Evolutionary conservation across 352 stramenopile genomes (phyloP).

Genomic region (Pythium monospermum): DNA sequence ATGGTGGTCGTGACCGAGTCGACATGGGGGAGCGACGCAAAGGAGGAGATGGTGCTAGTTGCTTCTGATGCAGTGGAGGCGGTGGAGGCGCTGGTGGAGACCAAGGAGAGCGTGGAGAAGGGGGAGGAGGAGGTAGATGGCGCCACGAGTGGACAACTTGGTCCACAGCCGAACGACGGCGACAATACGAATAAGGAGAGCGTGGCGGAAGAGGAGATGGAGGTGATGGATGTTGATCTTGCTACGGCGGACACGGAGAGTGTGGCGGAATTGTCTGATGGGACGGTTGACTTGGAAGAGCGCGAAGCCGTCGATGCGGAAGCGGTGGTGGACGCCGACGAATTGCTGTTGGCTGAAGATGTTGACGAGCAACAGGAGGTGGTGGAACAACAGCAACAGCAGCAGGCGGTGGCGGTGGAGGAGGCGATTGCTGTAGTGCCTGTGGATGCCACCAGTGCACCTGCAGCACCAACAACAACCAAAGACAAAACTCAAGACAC

Average conservation of each 20-base stretch:
- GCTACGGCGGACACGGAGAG: constrained; percentile 4
- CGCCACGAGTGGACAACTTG: no score
- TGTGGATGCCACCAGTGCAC: neutral
- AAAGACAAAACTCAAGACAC: constrained; percentile 11
- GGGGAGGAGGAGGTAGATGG: neutral
- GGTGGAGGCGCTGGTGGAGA: neutral
- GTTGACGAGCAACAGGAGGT: no score
- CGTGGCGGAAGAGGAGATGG: constrained; percentile 7
- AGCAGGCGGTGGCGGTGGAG: neutral
- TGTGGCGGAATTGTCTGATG: constrained; percentile 3
- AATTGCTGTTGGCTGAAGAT: no score
- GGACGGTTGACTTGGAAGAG: neutral
- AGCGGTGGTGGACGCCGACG: no score
- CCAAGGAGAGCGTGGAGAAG: neutral
- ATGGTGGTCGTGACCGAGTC: no score
- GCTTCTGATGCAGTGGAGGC: neutral
- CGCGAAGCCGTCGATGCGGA: no score
- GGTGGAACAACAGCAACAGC: neutral
- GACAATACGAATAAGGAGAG: no score
- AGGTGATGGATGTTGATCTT: constrained; percentile 4
- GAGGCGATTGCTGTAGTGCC: neutral
- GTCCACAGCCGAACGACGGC: no score
- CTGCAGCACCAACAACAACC: no score
- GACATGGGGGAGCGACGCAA: neutral
- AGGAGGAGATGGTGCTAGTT: neutral